A percentile compares a stretch with the other conserved stretches of the same genome.
phyloP scores from a whole-genome alignment of 2,329 filamentous ascomycete species.

The Arachnopeziza araneosa region DNA sequence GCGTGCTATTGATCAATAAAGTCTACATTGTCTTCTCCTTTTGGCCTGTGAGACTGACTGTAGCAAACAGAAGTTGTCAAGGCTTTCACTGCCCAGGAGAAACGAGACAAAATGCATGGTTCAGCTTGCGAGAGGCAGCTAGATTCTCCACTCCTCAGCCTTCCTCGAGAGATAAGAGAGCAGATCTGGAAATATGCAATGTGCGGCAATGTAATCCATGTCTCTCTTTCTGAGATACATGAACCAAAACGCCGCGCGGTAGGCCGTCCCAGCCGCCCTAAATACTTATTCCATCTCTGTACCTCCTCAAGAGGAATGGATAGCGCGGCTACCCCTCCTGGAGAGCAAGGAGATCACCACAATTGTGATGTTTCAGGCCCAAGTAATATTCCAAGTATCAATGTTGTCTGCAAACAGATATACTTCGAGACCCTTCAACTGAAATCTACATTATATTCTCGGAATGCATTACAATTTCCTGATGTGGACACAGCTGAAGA shows the following conservation, averaged over 20 bases:
- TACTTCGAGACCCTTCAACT: slow-evolving; percentile 10
- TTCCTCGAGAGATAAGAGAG: background rate
- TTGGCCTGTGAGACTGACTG: background rate
- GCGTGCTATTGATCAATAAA: background rate
- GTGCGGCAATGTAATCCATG: background rate
- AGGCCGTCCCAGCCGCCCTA: background rate
- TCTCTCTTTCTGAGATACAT: background rate
- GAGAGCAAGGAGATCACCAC: slow-evolving; percentile 13
- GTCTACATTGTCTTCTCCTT: background rate
- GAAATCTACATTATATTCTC: slow-evolving; percentile 7
- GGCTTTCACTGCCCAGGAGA: no score
- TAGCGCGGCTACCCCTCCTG: slow-evolving; percentile 6
- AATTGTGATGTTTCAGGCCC: slow-evolving; percentile 4
- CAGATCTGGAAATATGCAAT: background rate
- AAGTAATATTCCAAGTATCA: slow-evolving; percentile 4
- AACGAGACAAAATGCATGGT: no score
- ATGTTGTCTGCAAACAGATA: slow-evolving; percentile 18
- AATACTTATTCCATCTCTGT: background rate
- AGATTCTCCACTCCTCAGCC: background rate
- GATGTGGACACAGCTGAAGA: slow-evolving; percentile 9
- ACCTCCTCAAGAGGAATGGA: background rate
- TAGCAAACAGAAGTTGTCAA: background rate
- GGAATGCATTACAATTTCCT: slow-evolving; percentile 20
- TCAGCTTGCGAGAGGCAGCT: no score
- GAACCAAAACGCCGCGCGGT: background rate